Conservation (phyloP, 345 rosid species). For the Aurinia saxatilis region DNA sequence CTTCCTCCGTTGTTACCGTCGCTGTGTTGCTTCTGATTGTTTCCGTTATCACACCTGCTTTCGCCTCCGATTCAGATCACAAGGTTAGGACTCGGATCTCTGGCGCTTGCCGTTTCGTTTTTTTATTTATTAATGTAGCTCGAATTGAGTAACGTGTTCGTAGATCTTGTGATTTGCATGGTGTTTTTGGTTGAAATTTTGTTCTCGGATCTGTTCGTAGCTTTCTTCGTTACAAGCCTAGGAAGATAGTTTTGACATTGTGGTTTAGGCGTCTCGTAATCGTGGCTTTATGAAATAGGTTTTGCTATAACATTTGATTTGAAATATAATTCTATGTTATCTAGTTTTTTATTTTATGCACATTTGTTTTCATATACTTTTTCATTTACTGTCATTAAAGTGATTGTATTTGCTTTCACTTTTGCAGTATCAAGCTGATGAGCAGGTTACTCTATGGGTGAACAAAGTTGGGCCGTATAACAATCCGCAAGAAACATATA, state of each 20-base stretch:
- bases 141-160: not conserved
- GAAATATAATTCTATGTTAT: too few species aligned
- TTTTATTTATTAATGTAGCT: not conserved
- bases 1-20: constrained; percentile 23
- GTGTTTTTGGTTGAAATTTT: not conserved
- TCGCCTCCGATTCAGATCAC: constrained; percentile 91
- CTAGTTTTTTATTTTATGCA: too few species aligned
- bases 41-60: constrained; percentile 30
- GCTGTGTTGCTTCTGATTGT: constrained; percentile 31
- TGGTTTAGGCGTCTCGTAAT: not conserved
- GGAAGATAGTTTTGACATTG: not conserved
- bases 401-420: constrained; percentile 11
- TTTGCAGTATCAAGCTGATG: constrained; percentile 73
- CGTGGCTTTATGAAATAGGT: not conserved
- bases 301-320: not conserved
- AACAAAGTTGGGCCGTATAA: constrained; percentile 99
- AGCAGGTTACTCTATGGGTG: constrained; percentile 89
- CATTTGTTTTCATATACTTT: not conserved
- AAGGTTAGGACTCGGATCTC: constrained; percentile 48
- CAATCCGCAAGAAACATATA: constrained; percentile 99
- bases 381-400: not conserved
- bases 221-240: not conserved
- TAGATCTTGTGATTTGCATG: constrained; percentile 37
- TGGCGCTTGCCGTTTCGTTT: not conserved
- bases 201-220: constrained; percentile 9